Evolutionary conservation across 1,284 basidiomycete genomes (phyloP).

Genomic region (Agroathelia rolfsii): DNA sequence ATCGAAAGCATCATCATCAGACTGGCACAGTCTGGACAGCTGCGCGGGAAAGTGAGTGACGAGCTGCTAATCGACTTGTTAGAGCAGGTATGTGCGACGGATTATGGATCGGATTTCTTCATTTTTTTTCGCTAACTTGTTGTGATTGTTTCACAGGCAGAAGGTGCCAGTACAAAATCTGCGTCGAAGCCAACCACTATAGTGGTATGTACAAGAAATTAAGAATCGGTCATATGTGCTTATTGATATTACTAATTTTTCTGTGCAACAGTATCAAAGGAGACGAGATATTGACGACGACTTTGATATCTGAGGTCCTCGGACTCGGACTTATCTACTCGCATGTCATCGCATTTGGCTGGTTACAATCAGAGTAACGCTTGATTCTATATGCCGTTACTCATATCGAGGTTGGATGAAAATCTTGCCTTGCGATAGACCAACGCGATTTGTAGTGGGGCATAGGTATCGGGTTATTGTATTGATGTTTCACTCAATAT

Average conservation of each 20-base stretch:
- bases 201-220: slow-evolving; percentile 38
- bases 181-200: slow-evolving; percentile 54
- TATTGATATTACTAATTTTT: slow-evolving; percentile 5
- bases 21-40: slow-evolving; percentile 91
- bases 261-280: slow-evolving; percentile 52
- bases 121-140: slow-evolving; percentile 2
- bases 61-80: slow-evolving; percentile 84
- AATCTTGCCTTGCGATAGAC: too few species aligned
- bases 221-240: not conserved
- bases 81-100: slow-evolving; percentile 63
- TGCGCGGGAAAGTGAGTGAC: slow-evolving; percentile 80
- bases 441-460: too few species aligned
- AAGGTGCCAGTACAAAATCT: slow-evolving; percentile 48
- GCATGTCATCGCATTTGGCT: too few species aligned
- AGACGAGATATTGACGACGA: slow-evolving; percentile 64
- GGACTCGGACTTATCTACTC: too few species aligned
- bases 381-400: too few species aligned
- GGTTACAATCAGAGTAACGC: too few species aligned
- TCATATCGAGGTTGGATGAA: too few species aligned
- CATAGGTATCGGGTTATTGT: too few species aligned
- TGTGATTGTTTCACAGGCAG: slow-evolving; percentile 36
- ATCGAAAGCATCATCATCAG: slow-evolving; percentile 81
- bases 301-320: slow-evolving; percentile 43
- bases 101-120: not conserved
- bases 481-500: too few species aligned